Base-by-base conservation (phyloP, 495 filamentous ascomycete species). In the Penicillium bovifimosum region DNA sequence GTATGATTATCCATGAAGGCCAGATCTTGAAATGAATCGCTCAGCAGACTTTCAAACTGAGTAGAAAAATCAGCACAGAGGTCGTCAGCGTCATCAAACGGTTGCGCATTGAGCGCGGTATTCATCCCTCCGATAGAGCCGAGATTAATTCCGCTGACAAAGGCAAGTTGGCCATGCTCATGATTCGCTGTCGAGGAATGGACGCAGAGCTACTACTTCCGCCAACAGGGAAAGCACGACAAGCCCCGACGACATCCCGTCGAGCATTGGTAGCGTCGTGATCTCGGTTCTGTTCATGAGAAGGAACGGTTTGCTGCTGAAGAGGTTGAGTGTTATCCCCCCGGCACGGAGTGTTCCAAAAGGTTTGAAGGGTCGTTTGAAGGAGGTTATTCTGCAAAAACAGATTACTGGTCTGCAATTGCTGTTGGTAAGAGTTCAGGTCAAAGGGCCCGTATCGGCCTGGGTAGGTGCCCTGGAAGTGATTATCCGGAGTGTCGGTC, bases 361-460 rank as follows among this genome's bases (percentile, higher is more conserved):
- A 13, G 2, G 20, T 31, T 20, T 52, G 42, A 8, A 53, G 42
- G 5, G 42, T 38, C 14, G 51, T 47, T 18, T 53, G 41, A 6
- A 47, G 41, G 17, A 53, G 35, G 27, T 17, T 44, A 26, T 52
- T 45, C 5, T 34, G 33, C 9, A 56, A 32, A 16, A 40, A 28
- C 4, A 55, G 46, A 14, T 45, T 55, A 20, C 27, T 20, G 29
- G 11, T 45, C 14, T 55, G 41, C 13, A 55, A 34, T 45, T 50
- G 47, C 3, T 50, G 46, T 8, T 45, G 40, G 3, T 51, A 39
- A 31, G 52, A 31, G 20, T 40, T 49, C 5, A 46, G 24, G 10
- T 44, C 49, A 6, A 58, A 11, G 5, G 50, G 28, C 9, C 55
- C 55, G 32, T 50, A 58, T n/a, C 50, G 50, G 10, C 55, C 45